Conservation (phyloP, 2,329 filamentous ascomycete species). For the Ceratocystis variospora region DNA sequence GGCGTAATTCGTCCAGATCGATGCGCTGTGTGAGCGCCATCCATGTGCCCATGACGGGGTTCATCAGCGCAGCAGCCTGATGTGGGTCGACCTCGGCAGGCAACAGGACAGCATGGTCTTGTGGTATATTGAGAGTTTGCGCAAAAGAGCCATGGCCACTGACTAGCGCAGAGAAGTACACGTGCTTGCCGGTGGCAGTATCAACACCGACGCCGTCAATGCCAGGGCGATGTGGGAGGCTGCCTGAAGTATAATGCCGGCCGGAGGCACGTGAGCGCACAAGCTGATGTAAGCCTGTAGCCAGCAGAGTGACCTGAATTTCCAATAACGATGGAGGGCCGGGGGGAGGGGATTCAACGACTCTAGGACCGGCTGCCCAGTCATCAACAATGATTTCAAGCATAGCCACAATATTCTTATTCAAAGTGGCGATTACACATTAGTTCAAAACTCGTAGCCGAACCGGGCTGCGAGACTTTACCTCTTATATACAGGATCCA, state of each 20-base stretch:
- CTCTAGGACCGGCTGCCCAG: neutral
- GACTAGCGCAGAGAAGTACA: slow-evolving; percentile 33
- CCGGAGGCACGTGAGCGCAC: slow-evolving; percentile 41
- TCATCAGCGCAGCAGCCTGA: slow-evolving; percentile 39
- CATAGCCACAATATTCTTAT: neutral
- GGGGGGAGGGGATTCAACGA: neutral
- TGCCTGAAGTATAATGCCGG: slow-evolving; percentile 38
- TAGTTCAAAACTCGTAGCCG: too few relatives aligned
- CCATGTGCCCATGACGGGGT: slow-evolving; percentile 43
- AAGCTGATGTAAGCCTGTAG: slow-evolving; percentile 38
- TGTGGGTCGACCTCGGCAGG: slow-evolving; percentile 34
- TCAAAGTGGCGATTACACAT: neutral
- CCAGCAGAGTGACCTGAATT: slow-evolving; percentile 37
- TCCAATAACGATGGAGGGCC: neutral
- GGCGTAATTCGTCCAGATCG: neutral
- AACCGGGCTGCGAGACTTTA: too few relatives aligned
- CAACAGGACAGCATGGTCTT: slow-evolving; percentile 29
- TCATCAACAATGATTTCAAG: neutral
- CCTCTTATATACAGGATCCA: too few relatives aligned
- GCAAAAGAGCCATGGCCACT: slow-evolving; percentile 29
- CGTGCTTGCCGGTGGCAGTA: slow-evolving; percentile 32
- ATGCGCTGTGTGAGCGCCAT: slow-evolving; percentile 40
- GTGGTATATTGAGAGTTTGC: slow-evolving; percentile 36
- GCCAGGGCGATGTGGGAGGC: slow-evolving; percentile 38
- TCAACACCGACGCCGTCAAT: slow-evolving; percentile 39